phyloP scores from a whole-genome alignment of 257 asterid genomes.

The Solanum tarapatanum region DNA sequence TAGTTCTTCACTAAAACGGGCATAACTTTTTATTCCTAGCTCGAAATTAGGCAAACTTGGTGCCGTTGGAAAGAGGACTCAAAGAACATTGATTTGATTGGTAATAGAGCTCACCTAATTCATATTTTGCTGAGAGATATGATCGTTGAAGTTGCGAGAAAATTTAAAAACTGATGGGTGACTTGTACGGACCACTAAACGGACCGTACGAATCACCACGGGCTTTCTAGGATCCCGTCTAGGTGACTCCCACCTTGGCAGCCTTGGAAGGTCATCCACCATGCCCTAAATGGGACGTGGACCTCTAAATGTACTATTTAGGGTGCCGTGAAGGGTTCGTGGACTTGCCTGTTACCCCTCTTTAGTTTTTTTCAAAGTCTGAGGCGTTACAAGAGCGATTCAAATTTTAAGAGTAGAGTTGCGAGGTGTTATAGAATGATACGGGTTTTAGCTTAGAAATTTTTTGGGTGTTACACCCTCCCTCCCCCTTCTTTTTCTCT shows the following conservation, averaged over 20 bases:
- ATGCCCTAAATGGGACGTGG: background rate
- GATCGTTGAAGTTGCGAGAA: too few relatives aligned
- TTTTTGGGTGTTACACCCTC: background rate
- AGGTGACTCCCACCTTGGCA: background rate
- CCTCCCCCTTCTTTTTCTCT: background rate
- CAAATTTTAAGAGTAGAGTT: background rate
- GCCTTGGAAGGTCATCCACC: background rate
- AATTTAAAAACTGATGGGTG: background rate
- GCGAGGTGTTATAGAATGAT: background rate
- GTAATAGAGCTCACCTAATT: background rate
- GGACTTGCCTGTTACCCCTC: background rate
- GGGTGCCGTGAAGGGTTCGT: background rate
- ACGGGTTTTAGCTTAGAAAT: background rate
- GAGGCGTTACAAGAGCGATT: background rate
- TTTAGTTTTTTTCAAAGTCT: background rate
- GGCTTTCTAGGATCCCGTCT: background rate
- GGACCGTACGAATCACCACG: background rate
- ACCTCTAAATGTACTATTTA: background rate
- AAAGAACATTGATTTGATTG: background rate
- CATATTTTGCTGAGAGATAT: background rate
- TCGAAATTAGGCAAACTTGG: background rate
- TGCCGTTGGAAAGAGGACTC: background rate
- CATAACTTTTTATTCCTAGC: too few relatives aligned
- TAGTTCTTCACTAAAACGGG: background rate
- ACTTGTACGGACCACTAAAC: background rate